Conservation (phyloP, 2,329 filamentous ascomycete species). For the Herpotrichia juniperi region DNA sequence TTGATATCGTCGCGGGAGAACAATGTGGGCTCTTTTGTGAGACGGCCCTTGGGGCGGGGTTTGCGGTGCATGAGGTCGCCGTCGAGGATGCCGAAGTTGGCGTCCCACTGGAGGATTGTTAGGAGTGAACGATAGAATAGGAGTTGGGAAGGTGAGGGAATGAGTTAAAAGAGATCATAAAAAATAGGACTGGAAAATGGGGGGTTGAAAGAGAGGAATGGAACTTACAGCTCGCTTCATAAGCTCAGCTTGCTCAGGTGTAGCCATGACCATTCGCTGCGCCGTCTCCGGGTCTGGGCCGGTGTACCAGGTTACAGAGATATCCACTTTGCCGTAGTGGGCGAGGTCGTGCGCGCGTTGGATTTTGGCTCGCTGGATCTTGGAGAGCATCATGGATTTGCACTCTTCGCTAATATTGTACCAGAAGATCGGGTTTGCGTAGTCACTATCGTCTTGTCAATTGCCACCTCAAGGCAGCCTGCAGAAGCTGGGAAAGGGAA, state of each 20-base stretch:
- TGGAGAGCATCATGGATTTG: slow-evolving; percentile 12
- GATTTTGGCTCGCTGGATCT: slow-evolving; percentile 11
- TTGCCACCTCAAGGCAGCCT: neutral
- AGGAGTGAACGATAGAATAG: too few relatives aligned
- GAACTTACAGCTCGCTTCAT: slow-evolving; percentile 9
- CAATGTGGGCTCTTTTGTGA: neutral
- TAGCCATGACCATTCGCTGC: neutral
- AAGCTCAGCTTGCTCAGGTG: slow-evolving; percentile 2
- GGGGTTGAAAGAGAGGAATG: neutral
- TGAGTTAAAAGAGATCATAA: too few relatives aligned
- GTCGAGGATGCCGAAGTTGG: slow-evolving; percentile 7
- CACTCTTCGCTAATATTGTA: slow-evolving; percentile 4
- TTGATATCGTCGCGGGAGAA: too few relatives aligned
- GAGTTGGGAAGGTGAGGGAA: too few relatives aligned
- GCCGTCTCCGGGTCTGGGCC: neutral
- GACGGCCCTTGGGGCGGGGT: neutral
- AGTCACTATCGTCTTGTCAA: slow-evolving; percentile 7
- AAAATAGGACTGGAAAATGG: too few relatives aligned
- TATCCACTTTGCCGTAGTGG: slow-evolving; percentile 3
- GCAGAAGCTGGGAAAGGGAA: neutral
- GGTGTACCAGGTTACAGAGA: slow-evolving; percentile 13
- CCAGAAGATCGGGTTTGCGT: slow-evolving; percentile 1
- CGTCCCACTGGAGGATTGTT: neutral
- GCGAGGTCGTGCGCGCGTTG: slow-evolving; percentile 12
- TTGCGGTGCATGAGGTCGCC: neutral